A percentile compares a stretch with the other conserved stretches of the same genome.
Evolutionary conservation across 148 eudicot genomes (phyloP).

Genomic region (Rhododendron vialii): DNA sequence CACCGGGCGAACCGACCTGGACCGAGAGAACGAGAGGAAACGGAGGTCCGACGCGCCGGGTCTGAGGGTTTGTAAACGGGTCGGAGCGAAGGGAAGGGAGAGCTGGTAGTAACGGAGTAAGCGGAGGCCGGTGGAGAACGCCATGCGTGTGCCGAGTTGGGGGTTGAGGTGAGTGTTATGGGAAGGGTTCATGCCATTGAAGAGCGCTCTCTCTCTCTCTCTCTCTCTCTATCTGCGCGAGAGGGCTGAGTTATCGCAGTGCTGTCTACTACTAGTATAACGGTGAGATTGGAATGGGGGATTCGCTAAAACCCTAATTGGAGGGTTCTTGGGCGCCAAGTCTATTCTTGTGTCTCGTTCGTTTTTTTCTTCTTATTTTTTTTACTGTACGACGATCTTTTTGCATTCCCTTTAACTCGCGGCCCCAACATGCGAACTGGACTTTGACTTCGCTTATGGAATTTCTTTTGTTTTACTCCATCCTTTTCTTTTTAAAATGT

Average conservation of each 20-base stretch:
- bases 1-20: slow-evolving; percentile 22
- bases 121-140: slow-evolving; percentile 40
- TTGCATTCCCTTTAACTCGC: neutral
- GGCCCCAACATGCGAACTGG: neutral
- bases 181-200: slow-evolving; percentile 25
- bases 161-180: neutral
- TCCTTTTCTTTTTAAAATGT: too few relatives aligned
- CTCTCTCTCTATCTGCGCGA: neutral
- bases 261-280: neutral
- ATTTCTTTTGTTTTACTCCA: too few relatives aligned
- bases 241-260: neutral
- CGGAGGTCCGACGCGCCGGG: slow-evolving; percentile 32
- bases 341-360: neutral
- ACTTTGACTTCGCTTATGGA: too few relatives aligned
- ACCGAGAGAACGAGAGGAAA: slow-evolving; percentile 31
- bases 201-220: neutral
- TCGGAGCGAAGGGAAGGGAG: neutral
- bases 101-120: slow-evolving; percentile 34
- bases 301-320: slow-evolving; percentile 11
- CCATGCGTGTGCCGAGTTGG: slow-evolving; percentile 24
- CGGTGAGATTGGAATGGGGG: neutral
- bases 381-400: too few relatives aligned
- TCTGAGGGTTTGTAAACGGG: slow-evolving; percentile 17
- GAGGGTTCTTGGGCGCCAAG: slow-evolving; percentile 16
- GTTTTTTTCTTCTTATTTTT: neutral